Conservation (phyloP, 257 asterid genomes). For the Solanum rostratum region DNA sequence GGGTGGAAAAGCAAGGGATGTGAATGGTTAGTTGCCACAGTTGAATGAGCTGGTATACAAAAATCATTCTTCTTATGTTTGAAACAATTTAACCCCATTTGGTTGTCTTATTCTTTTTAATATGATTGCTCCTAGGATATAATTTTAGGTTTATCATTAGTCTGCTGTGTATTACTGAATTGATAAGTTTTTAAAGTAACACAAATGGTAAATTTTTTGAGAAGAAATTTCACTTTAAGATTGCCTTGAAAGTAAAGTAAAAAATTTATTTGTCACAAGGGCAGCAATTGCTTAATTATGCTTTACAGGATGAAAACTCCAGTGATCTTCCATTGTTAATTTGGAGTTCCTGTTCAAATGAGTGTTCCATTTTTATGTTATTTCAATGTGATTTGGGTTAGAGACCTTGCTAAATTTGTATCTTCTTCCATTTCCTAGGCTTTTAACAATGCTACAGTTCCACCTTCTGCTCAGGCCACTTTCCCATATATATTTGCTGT, state of each 20-base stretch:
- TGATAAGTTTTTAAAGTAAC: not conserved
- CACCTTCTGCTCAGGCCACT: conserved; percentile 84
- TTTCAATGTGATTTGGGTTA: not conserved
- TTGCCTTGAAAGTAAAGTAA: not conserved
- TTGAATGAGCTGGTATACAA: not conserved
- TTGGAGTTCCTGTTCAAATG: not conserved
- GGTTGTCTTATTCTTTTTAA: not conserved
- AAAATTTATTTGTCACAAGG: not conserved
- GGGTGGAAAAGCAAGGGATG: not conserved
- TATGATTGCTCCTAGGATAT: not conserved
- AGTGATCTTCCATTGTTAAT: not conserved
- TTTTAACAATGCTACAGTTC: conserved; percentile 82
- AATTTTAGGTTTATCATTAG: not conserved
- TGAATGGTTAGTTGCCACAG: not conserved
- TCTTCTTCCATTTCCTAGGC: conserved; percentile 24
- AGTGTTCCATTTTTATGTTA: not conserved
- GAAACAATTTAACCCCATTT: not conserved
- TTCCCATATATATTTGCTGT: conserved; percentile 77
- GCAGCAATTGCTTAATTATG: not conserved
- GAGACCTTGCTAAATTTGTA: not conserved
- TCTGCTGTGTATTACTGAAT: not conserved
- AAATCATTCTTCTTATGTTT: not conserved
- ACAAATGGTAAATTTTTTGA: not conserved
- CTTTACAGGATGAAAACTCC: not conserved
- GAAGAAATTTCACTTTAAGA: not conserved